Evolutionary conservation across 2,329 filamentous ascomycete genomes (phyloP), one percentile per base, ranked within the genome.

Genomic region (Diaporthe aspalathi): DNA sequence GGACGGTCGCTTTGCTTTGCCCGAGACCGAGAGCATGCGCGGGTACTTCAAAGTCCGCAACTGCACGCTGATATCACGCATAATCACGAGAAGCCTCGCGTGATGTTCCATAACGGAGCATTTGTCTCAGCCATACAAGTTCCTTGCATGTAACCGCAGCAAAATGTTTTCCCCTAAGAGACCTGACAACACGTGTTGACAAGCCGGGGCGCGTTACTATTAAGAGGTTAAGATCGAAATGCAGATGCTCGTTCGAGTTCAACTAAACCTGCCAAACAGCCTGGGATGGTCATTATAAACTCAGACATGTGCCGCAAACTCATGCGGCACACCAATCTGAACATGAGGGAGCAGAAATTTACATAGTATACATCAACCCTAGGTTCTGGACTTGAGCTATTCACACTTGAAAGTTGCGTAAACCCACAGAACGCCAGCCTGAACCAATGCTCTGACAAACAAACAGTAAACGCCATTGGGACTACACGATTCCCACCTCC

Each of bases 31-130:
- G 35, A 9, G 35, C 35, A 20, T 50, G 11, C 49, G 27, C 20
- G 29, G 24, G 60, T 24, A 27, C 47, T 50, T 5, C 2, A 11
- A 11, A 45, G 38, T 49, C 27, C 24, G 24, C 43, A 35, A 24
- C 1, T 38, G 29, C 45, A 24, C 60, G 29, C 17, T 12, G 12
- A 65, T 45, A 38, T 45, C 60, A 65, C 22, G 20, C 29, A n/a
- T n/a, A 9, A 9, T 65, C 60, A 65, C 14, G 60, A 65, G 60
- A 65, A 65, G 16, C 14, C 43, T 65, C 45, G 43, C 50, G 60
- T 65, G 38, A 65, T 50, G 45, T 50, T 27, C 60, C 60, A 38
- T 45, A 17, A 17, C 43, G 29, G 60, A 65, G 45, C 12, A 49
- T 63, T 49, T 1, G 45, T 24, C 45, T 38, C 20, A 22, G 29